phyloP scores from a whole-genome alignment of 2,329 filamentous ascomycete species.

The Chlorencoelia australis region DNA sequence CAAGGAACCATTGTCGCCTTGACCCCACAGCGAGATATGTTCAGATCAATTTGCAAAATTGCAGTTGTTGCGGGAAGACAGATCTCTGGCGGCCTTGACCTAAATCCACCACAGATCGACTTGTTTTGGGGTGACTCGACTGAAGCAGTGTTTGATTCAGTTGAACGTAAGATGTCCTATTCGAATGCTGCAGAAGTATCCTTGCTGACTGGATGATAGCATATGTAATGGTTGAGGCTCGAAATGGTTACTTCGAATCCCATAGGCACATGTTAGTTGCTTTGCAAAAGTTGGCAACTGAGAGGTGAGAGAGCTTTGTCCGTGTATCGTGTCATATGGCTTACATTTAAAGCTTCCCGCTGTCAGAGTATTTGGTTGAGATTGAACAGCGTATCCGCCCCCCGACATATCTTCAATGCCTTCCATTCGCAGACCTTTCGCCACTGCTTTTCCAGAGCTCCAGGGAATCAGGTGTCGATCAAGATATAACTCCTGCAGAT shows the following conservation, averaged over 20 bases:
- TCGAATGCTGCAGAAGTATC: no score
- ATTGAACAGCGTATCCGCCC: constrained; percentile 35
- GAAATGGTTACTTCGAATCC: constrained; percentile 67
- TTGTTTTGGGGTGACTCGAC: constrained; percentile 55
- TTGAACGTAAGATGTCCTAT: constrained; percentile 43
- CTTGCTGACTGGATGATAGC: constrained; percentile 9
- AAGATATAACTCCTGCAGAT: constrained; percentile 5
- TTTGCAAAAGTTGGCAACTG: constrained; percentile 43
- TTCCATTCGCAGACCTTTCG: constrained; percentile 43
- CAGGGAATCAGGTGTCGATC: constrained; percentile 31
- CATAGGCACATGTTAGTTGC: constrained; percentile 62
- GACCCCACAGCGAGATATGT: constrained; percentile 46
- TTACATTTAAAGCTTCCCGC: constrained; percentile 38
- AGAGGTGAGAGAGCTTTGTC: no score
- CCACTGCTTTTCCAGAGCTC: no score
- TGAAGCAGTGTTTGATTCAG: constrained; percentile 59
- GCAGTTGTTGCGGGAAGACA: constrained; percentile 64
- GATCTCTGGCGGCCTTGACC: constrained; percentile 47
- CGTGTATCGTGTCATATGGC: no score
- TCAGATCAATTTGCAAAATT: constrained; percentile 54
- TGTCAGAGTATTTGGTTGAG: constrained; percentile 51
- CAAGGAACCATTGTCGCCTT: constrained; percentile 45
- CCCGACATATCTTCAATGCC: constrained; percentile 41
- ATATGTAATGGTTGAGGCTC: constrained; percentile 66
- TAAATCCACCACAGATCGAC: constrained; percentile 63